phyloP scores from a whole-genome alignment of 2,329 filamentous ascomycete genomes.

The Alternaria triticina region DNA sequence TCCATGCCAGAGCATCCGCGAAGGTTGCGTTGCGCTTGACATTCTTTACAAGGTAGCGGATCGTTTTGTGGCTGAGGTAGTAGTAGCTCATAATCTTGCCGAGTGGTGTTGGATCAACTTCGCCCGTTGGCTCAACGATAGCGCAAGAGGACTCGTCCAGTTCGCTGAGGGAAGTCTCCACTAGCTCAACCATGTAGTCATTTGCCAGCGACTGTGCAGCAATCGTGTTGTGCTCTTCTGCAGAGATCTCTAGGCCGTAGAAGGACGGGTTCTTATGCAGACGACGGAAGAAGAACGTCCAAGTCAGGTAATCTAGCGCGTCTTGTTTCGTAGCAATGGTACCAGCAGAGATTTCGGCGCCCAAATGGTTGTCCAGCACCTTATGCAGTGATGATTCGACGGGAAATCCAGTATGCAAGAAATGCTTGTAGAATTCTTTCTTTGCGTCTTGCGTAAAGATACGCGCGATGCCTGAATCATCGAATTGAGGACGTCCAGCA shows the following conservation, averaged over 20 bases:
- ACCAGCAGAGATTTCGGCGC: slow-evolving; percentile 90
- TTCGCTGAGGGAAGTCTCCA: slow-evolving; percentile 83
- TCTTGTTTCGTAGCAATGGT: slow-evolving; percentile 96
- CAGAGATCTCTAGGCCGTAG: slow-evolving; percentile 92
- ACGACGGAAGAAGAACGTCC: slow-evolving; percentile 99
- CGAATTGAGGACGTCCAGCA: slow-evolving; percentile 94
- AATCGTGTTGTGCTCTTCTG: slow-evolving; percentile 88
- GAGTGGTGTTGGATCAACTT: slow-evolving; percentile 86
- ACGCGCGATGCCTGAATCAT: slow-evolving; percentile 91
- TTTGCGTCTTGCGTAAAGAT: slow-evolving; percentile 98
- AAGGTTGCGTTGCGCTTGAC: slow-evolving; percentile 79
- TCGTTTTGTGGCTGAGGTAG: slow-evolving; percentile 91
- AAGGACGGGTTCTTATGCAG: slow-evolving; percentile 98
- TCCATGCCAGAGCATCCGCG: slow-evolving; percentile 85
- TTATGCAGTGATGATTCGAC: slow-evolving; percentile 97
- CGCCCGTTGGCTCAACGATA: slow-evolving; percentile 80
- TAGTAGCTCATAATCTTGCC: slow-evolving; percentile 99
- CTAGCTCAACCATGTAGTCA: slow-evolving; percentile 92
- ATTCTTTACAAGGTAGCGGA: slow-evolving; percentile 80
- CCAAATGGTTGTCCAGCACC: slow-evolving; percentile 94
- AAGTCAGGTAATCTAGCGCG: slow-evolving; percentile 94
- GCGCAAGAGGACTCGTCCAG: slow-evolving; percentile 86
- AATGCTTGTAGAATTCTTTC: slow-evolving; percentile 99
- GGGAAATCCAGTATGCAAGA: slow-evolving; percentile 95
- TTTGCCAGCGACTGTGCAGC: slow-evolving; percentile 87